Conservation (phyloP, 2,329 filamentous ascomycete species). For the Claviceps arundinis region DNA sequence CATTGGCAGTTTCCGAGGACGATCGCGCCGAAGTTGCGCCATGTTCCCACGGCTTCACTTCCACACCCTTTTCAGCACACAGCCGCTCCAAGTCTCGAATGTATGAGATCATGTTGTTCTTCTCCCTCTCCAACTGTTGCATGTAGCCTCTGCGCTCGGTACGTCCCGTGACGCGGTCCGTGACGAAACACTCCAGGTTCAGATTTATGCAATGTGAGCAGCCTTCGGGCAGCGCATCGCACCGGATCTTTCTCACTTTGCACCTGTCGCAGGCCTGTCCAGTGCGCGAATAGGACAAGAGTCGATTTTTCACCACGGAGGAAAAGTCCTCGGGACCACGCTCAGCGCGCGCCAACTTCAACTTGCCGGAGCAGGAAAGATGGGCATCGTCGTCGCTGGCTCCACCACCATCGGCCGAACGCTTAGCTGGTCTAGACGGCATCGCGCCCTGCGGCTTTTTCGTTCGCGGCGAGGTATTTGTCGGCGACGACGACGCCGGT, state of each 20-base stretch:
- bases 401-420: slow-evolving; percentile 23
- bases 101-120: slow-evolving; percentile 50
- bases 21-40: slow-evolving; percentile 15
- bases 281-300: slow-evolving; percentile 47
- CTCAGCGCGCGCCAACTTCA: slow-evolving; percentile 37
- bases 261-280: slow-evolving; percentile 83
- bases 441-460: slow-evolving; percentile 7
- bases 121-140: slow-evolving; percentile 62
- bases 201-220: slow-evolving; percentile 72
- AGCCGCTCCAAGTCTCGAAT: slow-evolving; percentile 57
- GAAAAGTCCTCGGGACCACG: slow-evolving; percentile 38
- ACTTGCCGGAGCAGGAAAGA: slow-evolving; percentile 19
- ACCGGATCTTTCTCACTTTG: slow-evolving; percentile 83
- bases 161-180: slow-evolving; percentile 73
- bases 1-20: slow-evolving; percentile 13
- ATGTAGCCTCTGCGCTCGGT: slow-evolving; percentile 68
- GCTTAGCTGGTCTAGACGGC: slow-evolving; percentile 16
- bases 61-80: slow-evolving; percentile 45
- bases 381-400: slow-evolving; percentile 18
- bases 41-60: slow-evolving; percentile 40
- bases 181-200: slow-evolving; percentile 67
- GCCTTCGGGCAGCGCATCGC: slow-evolving; percentile 66
- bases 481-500: slow-evolving; percentile 6
- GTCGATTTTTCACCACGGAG: slow-evolving; percentile 39
- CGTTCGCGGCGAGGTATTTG: slow-evolving; percentile 6